phyloP scores from a whole-genome alignment of 805 yeast genomes.

The Huiozyma naganishii region DNA sequence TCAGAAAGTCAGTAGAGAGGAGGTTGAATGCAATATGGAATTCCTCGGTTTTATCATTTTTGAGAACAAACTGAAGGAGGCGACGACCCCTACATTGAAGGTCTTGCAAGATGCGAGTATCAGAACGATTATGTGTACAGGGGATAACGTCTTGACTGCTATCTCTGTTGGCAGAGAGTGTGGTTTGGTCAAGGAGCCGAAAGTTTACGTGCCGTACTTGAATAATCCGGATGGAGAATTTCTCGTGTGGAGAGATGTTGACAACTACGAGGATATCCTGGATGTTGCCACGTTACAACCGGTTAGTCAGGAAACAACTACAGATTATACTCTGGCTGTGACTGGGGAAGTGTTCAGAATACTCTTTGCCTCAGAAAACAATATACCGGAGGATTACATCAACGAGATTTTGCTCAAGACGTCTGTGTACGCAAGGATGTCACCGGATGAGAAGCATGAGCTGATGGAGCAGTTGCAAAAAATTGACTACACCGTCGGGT shows the following conservation, averaged over 20 bases:
- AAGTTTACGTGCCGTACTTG: constrained; percentile 55
- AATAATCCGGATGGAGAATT: constrained; percentile 26
- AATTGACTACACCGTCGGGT: constrained; percentile 86
- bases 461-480: constrained; percentile 76
- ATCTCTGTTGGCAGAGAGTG: constrained; percentile 87
- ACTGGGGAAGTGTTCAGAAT: constrained; percentile 89
- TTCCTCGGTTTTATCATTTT: constrained; percentile 86
- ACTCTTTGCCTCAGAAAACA: constrained; percentile 38
- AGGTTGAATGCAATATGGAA: constrained; percentile 55
- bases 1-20: constrained; percentile 45
- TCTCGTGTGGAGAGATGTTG: constrained; percentile 60
- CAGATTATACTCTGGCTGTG: constrained; percentile 61
- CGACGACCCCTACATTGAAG: constrained; percentile 51
- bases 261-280: constrained; percentile 42
- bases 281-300: constrained; percentile 59
- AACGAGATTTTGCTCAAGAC: constrained; percentile 58
- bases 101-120: constrained; percentile 58
- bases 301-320: constrained; percentile 14
- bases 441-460: constrained; percentile 98
- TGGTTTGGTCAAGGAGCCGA: constrained; percentile 41
- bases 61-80: constrained; percentile 76
- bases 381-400: constrained; percentile 31
- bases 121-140: constrained; percentile 92
- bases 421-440: constrained; percentile 88
- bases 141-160: constrained; percentile 91